Base-by-base conservation (phyloP, 2,329 filamentous ascomycete species). In the Cladosporium velox region DNA sequence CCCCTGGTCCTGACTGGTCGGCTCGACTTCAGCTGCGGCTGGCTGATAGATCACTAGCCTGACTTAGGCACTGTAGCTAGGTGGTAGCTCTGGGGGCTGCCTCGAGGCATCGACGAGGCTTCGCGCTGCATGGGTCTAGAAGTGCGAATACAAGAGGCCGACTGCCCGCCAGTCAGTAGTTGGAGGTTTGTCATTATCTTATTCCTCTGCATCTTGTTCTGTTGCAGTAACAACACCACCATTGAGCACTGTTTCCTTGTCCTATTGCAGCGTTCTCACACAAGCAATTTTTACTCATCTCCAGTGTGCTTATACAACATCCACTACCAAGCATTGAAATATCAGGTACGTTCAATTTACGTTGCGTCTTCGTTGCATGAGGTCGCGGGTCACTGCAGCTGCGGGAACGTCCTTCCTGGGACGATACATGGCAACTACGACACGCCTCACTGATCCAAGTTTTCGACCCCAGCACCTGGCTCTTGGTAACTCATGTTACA, bases 11-110 rank as follows among this genome's bases (percentile, higher is more conserved):
- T 64, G 26, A 64, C 49, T 64, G 61, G 61, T 35, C 38, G 26
- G 52, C 4, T 21, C 60, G 51, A 55, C 61, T 57, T 64, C 61
- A 64, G 61, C 61, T 64, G 61, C 61, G 61, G 61, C 61, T 64
- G 61, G 61, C 61, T 55, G 61, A 18, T 57, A 41, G 15, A 57
- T 64, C 59, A 52, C 61, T 55, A 64, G 61, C 26, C 61, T 30
- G n/a, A 52, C 49, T 52, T 26, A 30, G 28, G 21, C 15, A 44
- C 57, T 30, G 38, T 38, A 44, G 28, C 28, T 52, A 21, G 41
- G 41, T 32, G 18, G 18, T 51, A 55, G 60, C 60, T 41, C 24
- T 52, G 34, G 32, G 49, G 52, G 49, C 49, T 51, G n/a, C n/a
- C 34, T 30, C 49, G 32, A 44, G 12, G 60, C 18, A 10, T 35